A percentile compares a stretch with the other conserved stretches of the same genome.
phyloP scores from a whole-genome alignment of 225 moss, liverwort and hornwort genomes.

The Physcomitrellopsis africana region DNA sequence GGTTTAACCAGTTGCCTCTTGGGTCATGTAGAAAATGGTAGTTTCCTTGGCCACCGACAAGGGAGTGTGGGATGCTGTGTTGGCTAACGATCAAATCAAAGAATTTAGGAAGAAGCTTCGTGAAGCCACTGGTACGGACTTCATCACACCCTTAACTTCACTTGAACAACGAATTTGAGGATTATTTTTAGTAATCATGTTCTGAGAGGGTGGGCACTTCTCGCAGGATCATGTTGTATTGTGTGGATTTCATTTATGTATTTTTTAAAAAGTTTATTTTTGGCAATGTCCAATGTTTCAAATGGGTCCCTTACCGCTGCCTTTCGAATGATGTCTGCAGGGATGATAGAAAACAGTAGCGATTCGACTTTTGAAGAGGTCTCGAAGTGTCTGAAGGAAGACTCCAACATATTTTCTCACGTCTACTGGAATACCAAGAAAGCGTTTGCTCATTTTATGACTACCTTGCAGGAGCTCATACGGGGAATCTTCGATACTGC shows the following conservation, averaged over 20 bases:
- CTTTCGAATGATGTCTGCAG: slow-evolving; percentile 28
- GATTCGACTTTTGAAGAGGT: slow-evolving; percentile 34
- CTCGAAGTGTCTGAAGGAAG: slow-evolving; percentile 14
- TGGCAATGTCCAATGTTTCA: neutral
- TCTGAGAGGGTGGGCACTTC: too few relatives aligned
- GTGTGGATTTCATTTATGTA: too few relatives aligned
- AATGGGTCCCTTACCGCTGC: slow-evolving; percentile 5
- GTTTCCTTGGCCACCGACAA: slow-evolving; percentile 85
- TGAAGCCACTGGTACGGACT: slow-evolving; percentile 48
- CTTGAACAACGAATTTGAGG: too few relatives aligned
- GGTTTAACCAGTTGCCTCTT: neutral
- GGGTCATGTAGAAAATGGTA: slow-evolving; percentile 71
- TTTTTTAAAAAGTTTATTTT: neutral
- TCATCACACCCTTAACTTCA: neutral
- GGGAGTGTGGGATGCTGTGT: slow-evolving; percentile 88
- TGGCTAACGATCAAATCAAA: slow-evolving; percentile 88
- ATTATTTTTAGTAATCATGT: too few relatives aligned
- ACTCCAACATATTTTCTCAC: slow-evolving; percentile 57
- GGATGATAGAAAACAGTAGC: slow-evolving; percentile 40
- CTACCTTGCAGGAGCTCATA: slow-evolving; percentile 65
- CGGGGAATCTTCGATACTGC: slow-evolving; percentile 65
- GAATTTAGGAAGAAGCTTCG: slow-evolving; percentile 84
- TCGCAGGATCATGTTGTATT: too few relatives aligned
- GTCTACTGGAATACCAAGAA: slow-evolving; percentile 69
- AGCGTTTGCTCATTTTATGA: slow-evolving; percentile 64